Evolutionary conservation across 1,284 basidiomycete species (phyloP), one percentile per base, ranked within the genome.

Genomic region (Pterulicium gracile): DNA sequence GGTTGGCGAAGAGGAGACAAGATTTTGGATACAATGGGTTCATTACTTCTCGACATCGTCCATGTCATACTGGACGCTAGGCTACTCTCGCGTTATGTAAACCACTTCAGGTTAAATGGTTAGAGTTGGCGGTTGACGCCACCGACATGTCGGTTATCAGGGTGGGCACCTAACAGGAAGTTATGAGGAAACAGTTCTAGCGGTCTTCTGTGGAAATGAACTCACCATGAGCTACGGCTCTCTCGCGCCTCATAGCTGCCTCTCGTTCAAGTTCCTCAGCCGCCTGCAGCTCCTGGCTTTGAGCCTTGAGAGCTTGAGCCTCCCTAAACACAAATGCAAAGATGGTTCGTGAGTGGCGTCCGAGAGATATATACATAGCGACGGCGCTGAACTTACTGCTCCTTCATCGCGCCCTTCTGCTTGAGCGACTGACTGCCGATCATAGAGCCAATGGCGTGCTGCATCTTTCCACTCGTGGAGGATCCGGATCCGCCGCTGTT

Each of bases 191-290:
- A 39, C 19, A 39, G 7, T 17, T 7, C 36, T 20, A 42, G 23
- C 7, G 42, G n/a, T 3, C 46, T 10, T 42, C 3, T 7, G 15
- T 13, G n/a, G 23, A 43, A 17, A 24, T 18, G 5, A 15, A 58
- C 60, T 54, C 43, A 67, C 73, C 73, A 52, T 74, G 69, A 4
- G 64, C 73, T 20, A 76, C 72, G 3, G 74, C 75, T 3, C 73
- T 67, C 51, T 77, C 70, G 18, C 74, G 67, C 27, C 68, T 66
- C 56, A 67, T 55, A 36, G 64, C 42, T 5, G 74, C 75, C 55
- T 75, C 72, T 1, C 59, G 60, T 58, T 77, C 75, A 10, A 77
- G 62, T 17, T 70, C 65, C 56, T 77, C 73, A 19, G 75, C 75
- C 55, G 75, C 72, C n/a, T 64, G 61, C 17, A 77, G 59, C 53